Conservation (phyloP, 2,329 filamentous ascomycete species). For the Elsinoe fawcettii region DNA sequence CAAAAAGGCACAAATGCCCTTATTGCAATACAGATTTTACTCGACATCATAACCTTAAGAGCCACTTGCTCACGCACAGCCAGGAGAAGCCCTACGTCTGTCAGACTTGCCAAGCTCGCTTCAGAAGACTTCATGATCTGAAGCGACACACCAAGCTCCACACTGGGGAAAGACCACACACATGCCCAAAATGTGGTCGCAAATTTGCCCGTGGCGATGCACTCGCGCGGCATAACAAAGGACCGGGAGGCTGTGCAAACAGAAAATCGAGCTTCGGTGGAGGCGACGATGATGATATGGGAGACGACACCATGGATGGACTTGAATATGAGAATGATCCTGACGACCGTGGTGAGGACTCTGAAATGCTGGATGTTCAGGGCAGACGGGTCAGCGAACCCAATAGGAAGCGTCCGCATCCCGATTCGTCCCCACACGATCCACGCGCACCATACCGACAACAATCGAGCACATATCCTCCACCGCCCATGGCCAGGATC, state of each 20-base stretch:
- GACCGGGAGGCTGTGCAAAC: constrained; percentile 88
- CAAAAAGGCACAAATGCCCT: constrained; percentile 91
- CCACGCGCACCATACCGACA: constrained; percentile 55
- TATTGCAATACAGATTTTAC: constrained; percentile 97
- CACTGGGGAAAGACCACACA: constrained; percentile 89
- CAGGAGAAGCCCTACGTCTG: constrained; percentile 98
- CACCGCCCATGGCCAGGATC: constrained; percentile 48
- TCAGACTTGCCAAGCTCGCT: constrained; percentile 84
- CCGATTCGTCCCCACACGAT: constrained; percentile 49
- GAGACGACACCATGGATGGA: constrained; percentile 56
- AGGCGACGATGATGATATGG: constrained; percentile 51
- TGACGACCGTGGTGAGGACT: constrained; percentile 52
- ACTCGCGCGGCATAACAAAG: constrained; percentile 88
- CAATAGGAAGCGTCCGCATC: constrained; percentile 65
- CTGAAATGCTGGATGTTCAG: constrained; percentile 27
- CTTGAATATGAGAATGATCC: constrained; percentile 53
- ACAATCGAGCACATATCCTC: constrained; percentile 62
- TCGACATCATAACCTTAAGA: constrained; percentile 94
- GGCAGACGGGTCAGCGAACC: constrained; percentile 62
- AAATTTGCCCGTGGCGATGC: constrained; percentile 95
- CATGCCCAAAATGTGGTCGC: constrained; percentile 88
- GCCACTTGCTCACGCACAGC: constrained; percentile 91
- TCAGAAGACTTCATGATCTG: constrained; percentile 84
- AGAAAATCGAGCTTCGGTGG: constrained; percentile 77
- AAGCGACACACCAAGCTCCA: constrained; percentile 96